A percentile compares a stretch with the other conserved stretches of the same genome.
These are phyloP conservation scores for Azolla pinnata DNA, from an alignment of 75 land plant species.

Conservation along the genomic window DNA sequence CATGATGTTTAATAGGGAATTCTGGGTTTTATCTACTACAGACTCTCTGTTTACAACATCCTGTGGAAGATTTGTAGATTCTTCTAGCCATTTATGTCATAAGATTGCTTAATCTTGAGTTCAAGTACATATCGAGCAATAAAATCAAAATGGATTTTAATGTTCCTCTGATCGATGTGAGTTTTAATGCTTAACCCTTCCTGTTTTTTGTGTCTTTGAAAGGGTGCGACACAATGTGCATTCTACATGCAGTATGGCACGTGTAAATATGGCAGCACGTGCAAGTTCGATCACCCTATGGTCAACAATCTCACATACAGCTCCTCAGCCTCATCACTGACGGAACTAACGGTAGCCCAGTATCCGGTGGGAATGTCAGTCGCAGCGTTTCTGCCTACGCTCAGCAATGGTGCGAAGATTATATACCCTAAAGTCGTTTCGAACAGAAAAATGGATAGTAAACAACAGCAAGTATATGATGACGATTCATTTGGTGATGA, in stretches of 20 bases:
- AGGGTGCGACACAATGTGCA: constrained; percentile 29
- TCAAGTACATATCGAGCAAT: too few relatives aligned
- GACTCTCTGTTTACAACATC: too few relatives aligned
- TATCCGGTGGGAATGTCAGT: constrained; percentile 52
- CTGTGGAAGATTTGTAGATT: too few relatives aligned
- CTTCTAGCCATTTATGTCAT: too few relatives aligned
- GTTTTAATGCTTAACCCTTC: too few relatives aligned
- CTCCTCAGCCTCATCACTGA: constrained; percentile 78
- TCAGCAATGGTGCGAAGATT: constrained; percentile 32
- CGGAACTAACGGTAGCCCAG: constrained; percentile 84
- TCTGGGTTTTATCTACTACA: too few relatives aligned
- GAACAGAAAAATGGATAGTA: neutral
- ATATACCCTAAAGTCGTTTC: neutral
- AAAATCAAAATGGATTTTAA: too few relatives aligned
- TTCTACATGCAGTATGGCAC: constrained; percentile 33
- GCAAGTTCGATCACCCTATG: constrained; percentile 34
- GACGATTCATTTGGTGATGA: neutral
- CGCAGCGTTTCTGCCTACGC: constrained; percentile 48
- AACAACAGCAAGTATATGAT: neutral
- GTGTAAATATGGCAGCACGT: constrained; percentile 34
- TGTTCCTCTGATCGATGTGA: too few relatives aligned
- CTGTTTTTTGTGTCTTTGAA: constrained; percentile 5
- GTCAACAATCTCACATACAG: constrained; percentile 37
- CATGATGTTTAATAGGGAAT: too few relatives aligned
- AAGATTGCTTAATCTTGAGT: too few relatives aligned